A percentile compares a stretch with the other conserved stretches of the same genome.
Conservation (phyloP, 371 early-diverging fungal species). For the Mortierella sp. region DNA sequence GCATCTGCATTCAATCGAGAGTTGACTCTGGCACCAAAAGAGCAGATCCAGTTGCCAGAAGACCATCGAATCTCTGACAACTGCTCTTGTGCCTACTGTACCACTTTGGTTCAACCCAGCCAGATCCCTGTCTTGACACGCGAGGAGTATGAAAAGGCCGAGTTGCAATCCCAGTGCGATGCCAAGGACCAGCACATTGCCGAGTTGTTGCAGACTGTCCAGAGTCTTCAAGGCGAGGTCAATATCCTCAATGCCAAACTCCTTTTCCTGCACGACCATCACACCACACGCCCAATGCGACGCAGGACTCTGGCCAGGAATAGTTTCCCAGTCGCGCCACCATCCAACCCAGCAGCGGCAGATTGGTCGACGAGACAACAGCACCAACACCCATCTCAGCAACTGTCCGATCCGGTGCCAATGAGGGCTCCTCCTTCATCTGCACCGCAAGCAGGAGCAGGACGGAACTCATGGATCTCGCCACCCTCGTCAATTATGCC, state of each 20-base stretch:
- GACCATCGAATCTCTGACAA: constrained; percentile 28
- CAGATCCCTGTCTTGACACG: constrained; percentile 35
- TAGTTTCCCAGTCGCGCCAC: constrained; percentile 19
- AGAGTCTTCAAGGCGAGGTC: constrained; percentile 40
- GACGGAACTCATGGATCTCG: background rate
- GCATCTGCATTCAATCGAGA: background rate
- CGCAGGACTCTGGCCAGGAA: constrained; percentile 34
- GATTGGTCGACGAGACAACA: constrained; percentile 4
- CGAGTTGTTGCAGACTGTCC: constrained; percentile 41
- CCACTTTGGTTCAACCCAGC: constrained; percentile 27
- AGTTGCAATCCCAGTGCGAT: constrained; percentile 44
- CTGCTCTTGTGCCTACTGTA: constrained; percentile 30
- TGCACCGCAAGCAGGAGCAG: background rate
- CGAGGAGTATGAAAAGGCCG: constrained; percentile 39
- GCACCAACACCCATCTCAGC: constrained; percentile 2
- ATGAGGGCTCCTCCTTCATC: background rate
- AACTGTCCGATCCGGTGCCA: background rate
- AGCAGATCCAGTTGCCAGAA: constrained; percentile 25
- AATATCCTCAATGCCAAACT: constrained; percentile 52
- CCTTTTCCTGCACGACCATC: constrained; percentile 50
- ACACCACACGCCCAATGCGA: constrained; percentile 52
- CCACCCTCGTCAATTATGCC: constrained; percentile 7
- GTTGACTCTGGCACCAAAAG: constrained; percentile 19
- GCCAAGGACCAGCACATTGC: constrained; percentile 45
- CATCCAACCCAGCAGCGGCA: background rate